Percentiles rank a stretch among this genome's conserved stretches.
phyloP scores from a whole-genome alignment of 2,329 filamentous ascomycete species.

The Colletotrichum musicola region DNA sequence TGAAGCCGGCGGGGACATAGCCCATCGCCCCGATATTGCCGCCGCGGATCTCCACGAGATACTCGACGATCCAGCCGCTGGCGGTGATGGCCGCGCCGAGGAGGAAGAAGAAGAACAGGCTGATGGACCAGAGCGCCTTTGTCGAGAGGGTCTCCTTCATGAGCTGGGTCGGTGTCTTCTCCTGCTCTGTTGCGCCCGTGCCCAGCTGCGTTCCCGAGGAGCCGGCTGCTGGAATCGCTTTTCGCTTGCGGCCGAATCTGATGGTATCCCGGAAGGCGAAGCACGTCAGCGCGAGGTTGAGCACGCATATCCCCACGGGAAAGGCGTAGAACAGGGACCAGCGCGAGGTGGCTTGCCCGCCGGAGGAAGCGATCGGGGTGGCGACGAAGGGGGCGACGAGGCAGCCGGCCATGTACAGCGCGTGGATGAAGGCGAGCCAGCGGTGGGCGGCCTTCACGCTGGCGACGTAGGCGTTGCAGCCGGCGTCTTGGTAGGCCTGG shows the following conservation, averaged over 20 bases:
- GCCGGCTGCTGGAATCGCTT: background rate
- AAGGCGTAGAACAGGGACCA: conserved; percentile 71
- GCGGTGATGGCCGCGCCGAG: conserved; percentile 69
- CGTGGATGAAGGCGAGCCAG: conserved; percentile 74
- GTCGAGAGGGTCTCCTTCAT: conserved; percentile 59
- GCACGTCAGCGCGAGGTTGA: conserved; percentile 62
- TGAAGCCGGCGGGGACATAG: conserved; percentile 72
- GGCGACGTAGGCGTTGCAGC: conserved; percentile 72
- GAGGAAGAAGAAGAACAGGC: conserved; percentile 74
- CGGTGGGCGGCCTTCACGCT: conserved; percentile 64
- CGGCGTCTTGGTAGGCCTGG: conserved; percentile 73
- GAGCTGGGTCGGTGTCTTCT: conserved; percentile 53
- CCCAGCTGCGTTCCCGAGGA: conserved; percentile 41
- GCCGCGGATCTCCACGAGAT: conserved; percentile 69
- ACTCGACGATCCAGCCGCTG: conserved; percentile 74
- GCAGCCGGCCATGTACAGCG: conserved; percentile 70
- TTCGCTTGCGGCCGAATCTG: conserved; percentile 40
- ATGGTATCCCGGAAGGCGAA: conserved; percentile 64
- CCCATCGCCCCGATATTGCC: conserved; percentile 69
- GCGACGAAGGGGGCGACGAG: conserved; percentile 69
- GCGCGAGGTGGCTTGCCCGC: conserved; percentile 43
- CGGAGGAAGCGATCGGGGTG: conserved; percentile 61
- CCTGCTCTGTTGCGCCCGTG: background rate
- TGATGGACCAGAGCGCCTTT: conserved; percentile 68
- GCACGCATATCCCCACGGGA: conserved; percentile 63